phyloP scores from a whole-genome alignment of 2,329 filamentous ascomycete species.

The Blastomyces gilchristii region DNA sequence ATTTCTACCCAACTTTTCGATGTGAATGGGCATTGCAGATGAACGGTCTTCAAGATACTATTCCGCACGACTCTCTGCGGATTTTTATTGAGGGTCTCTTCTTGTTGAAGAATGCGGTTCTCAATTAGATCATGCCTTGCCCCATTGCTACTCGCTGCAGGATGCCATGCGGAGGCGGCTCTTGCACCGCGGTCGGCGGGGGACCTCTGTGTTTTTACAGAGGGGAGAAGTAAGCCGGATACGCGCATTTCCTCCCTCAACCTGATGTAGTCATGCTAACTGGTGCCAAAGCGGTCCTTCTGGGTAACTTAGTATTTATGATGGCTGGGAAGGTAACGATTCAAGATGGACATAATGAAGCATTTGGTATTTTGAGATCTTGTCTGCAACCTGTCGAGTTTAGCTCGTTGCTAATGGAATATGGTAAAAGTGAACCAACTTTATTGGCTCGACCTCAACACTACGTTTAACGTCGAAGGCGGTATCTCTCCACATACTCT shows the following conservation, averaged over 20 bases:
- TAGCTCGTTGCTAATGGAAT: neutral
- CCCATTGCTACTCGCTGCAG: neutral
- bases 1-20: neutral
- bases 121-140: constrained; percentile 2
- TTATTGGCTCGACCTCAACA: constrained; percentile 8
- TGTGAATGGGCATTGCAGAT: neutral
- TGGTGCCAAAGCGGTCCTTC: constrained; percentile 2
- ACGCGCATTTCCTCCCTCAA: neutral
- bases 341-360: constrained; percentile 4
- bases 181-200: neutral
- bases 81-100: neutral
- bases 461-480: constrained; percentile 6
- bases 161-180: neutral
- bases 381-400: neutral
- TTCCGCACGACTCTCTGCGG: neutral
- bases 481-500: constrained; percentile 4
- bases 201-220: constrained; percentile 4
- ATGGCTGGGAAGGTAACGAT: constrained; percentile 6
- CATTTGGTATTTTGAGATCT: constrained; percentile 2
- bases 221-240: constrained; percentile 1
- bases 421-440: constrained; percentile 1
- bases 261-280: neutral
- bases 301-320: constrained; percentile 7
- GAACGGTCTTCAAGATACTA: neutral
- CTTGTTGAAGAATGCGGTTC: constrained; percentile 4